phyloP scores from a whole-genome alignment of 768 basidiomycete genomes.

The Pisolithus sp. region DNA sequence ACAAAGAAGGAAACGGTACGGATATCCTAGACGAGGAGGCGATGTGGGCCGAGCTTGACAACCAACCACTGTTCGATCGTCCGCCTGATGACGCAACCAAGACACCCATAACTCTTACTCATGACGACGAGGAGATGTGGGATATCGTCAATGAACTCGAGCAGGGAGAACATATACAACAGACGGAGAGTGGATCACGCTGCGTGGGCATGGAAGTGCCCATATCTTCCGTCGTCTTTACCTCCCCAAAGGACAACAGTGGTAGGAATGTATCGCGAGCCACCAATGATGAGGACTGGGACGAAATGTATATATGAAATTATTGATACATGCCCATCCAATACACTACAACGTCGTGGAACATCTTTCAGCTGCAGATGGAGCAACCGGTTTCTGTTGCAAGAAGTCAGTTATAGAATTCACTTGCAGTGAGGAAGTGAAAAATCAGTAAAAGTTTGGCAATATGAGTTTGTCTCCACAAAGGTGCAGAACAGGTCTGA shows the following conservation, averaged over 20 bases:
- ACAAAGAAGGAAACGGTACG: constrained; percentile 5
- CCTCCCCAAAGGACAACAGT: constrained; percentile 7
- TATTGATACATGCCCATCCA: not conserved
- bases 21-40: constrained; percentile 31
- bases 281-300: constrained; percentile 50
- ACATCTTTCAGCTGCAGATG: not conserved
- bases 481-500: constrained; percentile 26
- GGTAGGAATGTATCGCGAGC: constrained; percentile 10
- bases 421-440: not conserved
- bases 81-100: constrained; percentile 2
- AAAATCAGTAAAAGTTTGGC: constrained; percentile 17
- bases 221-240: constrained; percentile 17
- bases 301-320: constrained; percentile 53
- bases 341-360: not conserved
- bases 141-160: constrained; percentile 56
- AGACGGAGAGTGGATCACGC: not conserved
- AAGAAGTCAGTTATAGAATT: constrained; percentile 3
- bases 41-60: constrained; percentile 27
- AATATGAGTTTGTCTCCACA: constrained; percentile 23
- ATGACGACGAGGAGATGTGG: constrained; percentile 64
- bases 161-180: constrained; percentile 12
- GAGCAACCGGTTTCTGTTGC: constrained; percentile 1
- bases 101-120: not conserved
- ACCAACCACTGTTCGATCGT: constrained; percentile 2
- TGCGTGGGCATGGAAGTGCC: constrained; percentile 10